Percentiles rank a stretch among this genome's conserved stretches.
These are phyloP conservation scores for Styphnolobium japonicum DNA, from an alignment of 306 rosid species.

Conservation along the genomic window DNA sequence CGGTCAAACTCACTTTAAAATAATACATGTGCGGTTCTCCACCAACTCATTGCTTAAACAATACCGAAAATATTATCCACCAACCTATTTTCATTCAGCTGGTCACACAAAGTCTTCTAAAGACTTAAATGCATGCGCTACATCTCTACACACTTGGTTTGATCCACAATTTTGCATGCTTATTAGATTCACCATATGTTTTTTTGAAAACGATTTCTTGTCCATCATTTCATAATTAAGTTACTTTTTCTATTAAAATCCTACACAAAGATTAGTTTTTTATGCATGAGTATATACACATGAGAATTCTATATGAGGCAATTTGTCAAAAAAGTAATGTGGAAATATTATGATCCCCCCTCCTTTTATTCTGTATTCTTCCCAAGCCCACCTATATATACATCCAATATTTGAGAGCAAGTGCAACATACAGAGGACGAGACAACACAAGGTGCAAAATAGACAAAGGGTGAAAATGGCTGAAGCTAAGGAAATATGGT, in stretches of 20 bases:
- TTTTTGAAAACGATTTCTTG: conserved; percentile 15
- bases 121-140: background rate
- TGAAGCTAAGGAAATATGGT: conserved; percentile 53
- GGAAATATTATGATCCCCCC: background rate
- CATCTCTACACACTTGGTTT: background rate
- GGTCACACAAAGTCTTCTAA: conserved; percentile 38
- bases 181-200: conserved; percentile 2
- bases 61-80: background rate
- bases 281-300: background rate
- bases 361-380: background rate
- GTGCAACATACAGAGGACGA: background rate
- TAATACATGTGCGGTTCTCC: background rate
- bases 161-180: conserved; percentile 26
- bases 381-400: background rate
- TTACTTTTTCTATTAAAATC: background rate
- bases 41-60: conserved; percentile 10
- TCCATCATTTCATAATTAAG: background rate
- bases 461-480: conserved; percentile 28
- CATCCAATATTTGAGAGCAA: background rate
- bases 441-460: background rate
- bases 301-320: background rate
- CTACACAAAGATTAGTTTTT: background rate
- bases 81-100: conserved; percentile 13
- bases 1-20: background rate
- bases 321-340: conserved; percentile 17